These are phyloP conservation scores for Penicillium canescens DNA, from an alignment of 495 filamentous ascomycete species.

Conservation along the genomic window DNA sequence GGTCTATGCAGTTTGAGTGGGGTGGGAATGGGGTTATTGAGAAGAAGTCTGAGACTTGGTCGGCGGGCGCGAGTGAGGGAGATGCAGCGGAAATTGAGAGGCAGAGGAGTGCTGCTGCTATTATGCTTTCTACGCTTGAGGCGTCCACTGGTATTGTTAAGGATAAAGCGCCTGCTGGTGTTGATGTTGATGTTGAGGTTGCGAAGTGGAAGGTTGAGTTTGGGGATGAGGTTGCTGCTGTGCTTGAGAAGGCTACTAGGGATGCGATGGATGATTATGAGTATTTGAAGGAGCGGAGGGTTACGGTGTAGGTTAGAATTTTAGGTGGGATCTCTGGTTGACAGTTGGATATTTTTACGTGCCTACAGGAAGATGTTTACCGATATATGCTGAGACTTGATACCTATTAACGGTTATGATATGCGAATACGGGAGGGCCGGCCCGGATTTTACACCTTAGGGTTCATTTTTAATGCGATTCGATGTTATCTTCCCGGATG, in stretches of 20 bases:
- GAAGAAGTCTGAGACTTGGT: slow-evolving; percentile 9
- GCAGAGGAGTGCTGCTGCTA: not conserved
- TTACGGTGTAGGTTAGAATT: not conserved
- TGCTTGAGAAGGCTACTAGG: slow-evolving; percentile 36
- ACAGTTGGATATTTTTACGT: no score
- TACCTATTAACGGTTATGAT: no score
- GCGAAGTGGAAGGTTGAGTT: slow-evolving; percentile 17
- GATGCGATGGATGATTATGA: slow-evolving; percentile 50
- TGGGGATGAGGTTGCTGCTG: slow-evolving; percentile 14
- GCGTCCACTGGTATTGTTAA: slow-evolving; percentile 36
- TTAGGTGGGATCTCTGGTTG: no score
- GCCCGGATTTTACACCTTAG: no score
- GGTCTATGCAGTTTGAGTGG: slow-evolving; percentile 39
- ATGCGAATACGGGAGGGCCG: no score
- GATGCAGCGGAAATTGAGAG: not conserved
- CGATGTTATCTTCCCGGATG: no score
- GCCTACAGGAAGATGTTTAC: no score
- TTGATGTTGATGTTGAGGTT: slow-evolving; percentile 42
- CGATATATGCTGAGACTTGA: no score
- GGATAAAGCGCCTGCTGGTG: slow-evolving; percentile 26
- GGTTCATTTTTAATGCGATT: no score
- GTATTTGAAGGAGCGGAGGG: slow-evolving; percentile 38
- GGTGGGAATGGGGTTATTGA: slow-evolving; percentile 24
- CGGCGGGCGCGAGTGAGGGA: not conserved
- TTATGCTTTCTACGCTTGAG: slow-evolving; percentile 36